Evolutionary conservation across 1,284 basidiomycete species (phyloP).

Genomic region (Microbotryum saponariae): DNA sequence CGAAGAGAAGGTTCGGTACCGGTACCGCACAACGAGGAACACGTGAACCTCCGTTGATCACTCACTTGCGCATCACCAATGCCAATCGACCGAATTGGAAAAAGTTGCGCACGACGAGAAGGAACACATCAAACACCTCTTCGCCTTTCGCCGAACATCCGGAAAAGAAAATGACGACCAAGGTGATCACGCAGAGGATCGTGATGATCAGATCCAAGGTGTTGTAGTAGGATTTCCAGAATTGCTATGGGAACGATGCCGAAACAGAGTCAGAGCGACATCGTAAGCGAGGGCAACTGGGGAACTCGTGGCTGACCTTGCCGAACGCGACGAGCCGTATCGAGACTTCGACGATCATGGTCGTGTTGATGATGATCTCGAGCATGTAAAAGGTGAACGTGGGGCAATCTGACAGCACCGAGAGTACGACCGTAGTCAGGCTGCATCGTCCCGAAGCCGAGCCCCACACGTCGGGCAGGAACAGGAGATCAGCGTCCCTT

Average conservation of each 20-base stretch:
- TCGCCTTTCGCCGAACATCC: constrained; percentile 76
- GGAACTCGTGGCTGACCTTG: constrained; percentile 52
- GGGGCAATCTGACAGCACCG: constrained; percentile 51
- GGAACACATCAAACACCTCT: constrained; percentile 78
- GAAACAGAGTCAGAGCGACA: neutral
- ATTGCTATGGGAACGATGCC: constrained; percentile 58
- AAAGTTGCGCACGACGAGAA: constrained; percentile 80
- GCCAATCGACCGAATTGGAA: constrained; percentile 84
- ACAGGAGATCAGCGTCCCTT: neutral
- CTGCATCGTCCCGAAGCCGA: constrained; percentile 5
- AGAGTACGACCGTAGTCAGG: constrained; percentile 82
- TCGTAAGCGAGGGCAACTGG: neutral
- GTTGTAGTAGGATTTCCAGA: constrained; percentile 75
- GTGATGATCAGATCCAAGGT: constrained; percentile 77
- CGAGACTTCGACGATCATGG: constrained; percentile 85
- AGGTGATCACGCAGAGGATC: constrained; percentile 72
- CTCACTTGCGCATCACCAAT: constrained; percentile 80
- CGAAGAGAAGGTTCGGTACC: neutral
- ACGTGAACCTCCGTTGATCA: constrained; percentile 18
- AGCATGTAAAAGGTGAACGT: constrained; percentile 69
- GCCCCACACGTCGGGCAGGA: neutral
- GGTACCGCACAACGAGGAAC: neutral
- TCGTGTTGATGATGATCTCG: constrained; percentile 78
- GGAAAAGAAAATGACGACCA: constrained; percentile 73
- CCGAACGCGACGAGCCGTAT: constrained; percentile 85